These are phyloP conservation scores for Diutina ranongensis DNA, from an alignment of 1,139 yeast genomes.

Conservation along the genomic window DNA sequence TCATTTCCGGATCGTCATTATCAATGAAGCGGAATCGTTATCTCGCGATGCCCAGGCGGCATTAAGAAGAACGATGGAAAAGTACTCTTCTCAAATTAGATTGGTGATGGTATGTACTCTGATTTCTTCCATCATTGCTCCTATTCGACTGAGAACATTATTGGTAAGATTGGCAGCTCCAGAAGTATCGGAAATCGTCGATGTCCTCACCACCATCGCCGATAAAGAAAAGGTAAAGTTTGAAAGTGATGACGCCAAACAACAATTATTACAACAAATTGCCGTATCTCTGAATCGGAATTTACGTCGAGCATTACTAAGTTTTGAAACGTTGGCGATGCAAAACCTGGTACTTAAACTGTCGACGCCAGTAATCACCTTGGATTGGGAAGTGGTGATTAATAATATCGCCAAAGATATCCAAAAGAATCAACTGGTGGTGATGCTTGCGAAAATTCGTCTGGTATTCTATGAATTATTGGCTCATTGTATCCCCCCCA, in stretches of 20 bases:
- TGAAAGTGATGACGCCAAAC: slow-evolving; percentile 26
- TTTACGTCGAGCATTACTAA: slow-evolving; percentile 63
- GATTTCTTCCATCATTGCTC: slow-evolving; percentile 84
- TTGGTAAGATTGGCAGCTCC: slow-evolving; percentile 85
- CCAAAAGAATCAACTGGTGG: slow-evolving; percentile 52
- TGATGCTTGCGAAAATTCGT: slow-evolving; percentile 61
- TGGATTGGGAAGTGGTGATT: slow-evolving; percentile 88
- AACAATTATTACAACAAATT: slow-evolving; percentile 35
- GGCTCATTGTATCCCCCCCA: slow-evolving; percentile 89
- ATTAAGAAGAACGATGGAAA: slow-evolving; percentile 94
- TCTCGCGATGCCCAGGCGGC: slow-evolving; percentile 98
- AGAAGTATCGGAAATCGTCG: slow-evolving; percentile 38
- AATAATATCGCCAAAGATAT: slow-evolving; percentile 52
- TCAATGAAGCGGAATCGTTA: slow-evolving; percentile 88
- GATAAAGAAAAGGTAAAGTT: slow-evolving; percentile 41
- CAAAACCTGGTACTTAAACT: slow-evolving; percentile 45
- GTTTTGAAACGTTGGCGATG: slow-evolving; percentile 78
- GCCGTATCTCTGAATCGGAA: slow-evolving; percentile 55
- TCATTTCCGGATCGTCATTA: slow-evolving; percentile 81
- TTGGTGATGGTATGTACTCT: slow-evolving; percentile 78
- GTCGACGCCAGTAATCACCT: slow-evolving; percentile 21
- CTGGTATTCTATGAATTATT: slow-evolving; percentile 71
- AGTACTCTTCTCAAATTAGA: slow-evolving; percentile 80
- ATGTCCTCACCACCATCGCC: slow-evolving; percentile 45
- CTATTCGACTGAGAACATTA: slow-evolving; percentile 87